Conservation (phyloP, 805 yeast genomes). For the Kodamaea kaohsiungensis region DNA sequence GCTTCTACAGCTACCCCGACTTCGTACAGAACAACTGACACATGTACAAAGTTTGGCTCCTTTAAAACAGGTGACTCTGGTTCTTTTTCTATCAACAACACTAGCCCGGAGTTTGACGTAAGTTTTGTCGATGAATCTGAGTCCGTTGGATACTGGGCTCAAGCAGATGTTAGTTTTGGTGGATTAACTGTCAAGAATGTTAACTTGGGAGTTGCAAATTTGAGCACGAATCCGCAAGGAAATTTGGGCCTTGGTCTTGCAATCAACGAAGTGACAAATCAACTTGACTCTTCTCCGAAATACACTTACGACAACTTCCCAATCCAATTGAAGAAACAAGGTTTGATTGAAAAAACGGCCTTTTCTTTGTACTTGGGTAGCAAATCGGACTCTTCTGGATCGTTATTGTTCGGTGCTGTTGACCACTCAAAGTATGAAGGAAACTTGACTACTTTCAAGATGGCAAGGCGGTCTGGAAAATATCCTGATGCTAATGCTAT, state of each 20-base stretch:
- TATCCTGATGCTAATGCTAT: not conserved
- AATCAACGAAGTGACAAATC: constrained; percentile 17
- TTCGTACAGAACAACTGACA: constrained; percentile 23
- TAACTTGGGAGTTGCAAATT: constrained; percentile 17
- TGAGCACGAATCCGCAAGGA: constrained; percentile 16
- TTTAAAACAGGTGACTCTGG: constrained; percentile 43
- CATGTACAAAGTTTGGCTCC: constrained; percentile 51
- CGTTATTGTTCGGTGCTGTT: constrained; percentile 69
- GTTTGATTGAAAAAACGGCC: constrained; percentile 53
- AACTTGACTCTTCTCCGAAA: not conserved
- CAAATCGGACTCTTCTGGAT: constrained; percentile 43
- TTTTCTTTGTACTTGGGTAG: constrained; percentile 65
- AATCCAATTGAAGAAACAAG: constrained; percentile 53
- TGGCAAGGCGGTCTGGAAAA: constrained; percentile 15
- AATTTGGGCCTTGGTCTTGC: constrained; percentile 20
- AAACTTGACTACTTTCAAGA: constrained; percentile 24
- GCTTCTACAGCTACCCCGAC: not conserved
- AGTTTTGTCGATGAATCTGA: constrained; percentile 7
- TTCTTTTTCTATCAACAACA: constrained; percentile 37
- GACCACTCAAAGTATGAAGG: constrained; percentile 66
- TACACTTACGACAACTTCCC: constrained; percentile 71
- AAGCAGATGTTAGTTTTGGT: constrained; percentile 9
- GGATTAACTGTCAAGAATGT: constrained; percentile 11
- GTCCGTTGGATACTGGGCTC: constrained; percentile 8
- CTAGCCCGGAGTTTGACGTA: constrained; percentile 9